Evolutionary conservation across 768 basidiomycete genomes (phyloP), one percentile per base, ranked within the genome.

Genomic region (Mrakia blollopis): DNA sequence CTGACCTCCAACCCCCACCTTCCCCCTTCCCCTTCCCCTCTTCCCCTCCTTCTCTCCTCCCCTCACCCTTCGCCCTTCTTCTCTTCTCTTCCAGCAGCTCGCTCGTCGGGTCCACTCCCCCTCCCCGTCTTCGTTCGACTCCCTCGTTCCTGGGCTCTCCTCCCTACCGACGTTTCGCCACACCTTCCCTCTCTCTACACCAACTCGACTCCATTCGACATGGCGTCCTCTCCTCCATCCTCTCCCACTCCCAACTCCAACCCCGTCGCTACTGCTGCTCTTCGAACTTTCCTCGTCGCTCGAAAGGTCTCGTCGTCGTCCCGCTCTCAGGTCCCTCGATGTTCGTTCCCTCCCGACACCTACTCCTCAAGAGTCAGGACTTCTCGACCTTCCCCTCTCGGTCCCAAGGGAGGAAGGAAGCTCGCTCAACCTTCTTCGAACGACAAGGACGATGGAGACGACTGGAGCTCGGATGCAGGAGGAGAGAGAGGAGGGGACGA

Each of bases 401-500:
- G 63, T 67, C 25, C 65, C 39, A 52, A 61, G 35, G 18, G 50
- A 8, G 25, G n/a, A 1, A 25, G 73, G 14, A 16, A 14, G 16
- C 47, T 50, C 47, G 47, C 47, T 14, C 9, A 32, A 37, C n/a
- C 39, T 10, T n/a, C 37, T 30, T 50, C 3, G 30, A 41, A 39
- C 7, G 10, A 25, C 18, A 13, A 41, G 8, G 68, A 69, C 21
- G 73, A 74, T 30, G 62, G 47, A 4, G 50, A 68, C 65, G 68
- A 75, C 16, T 75, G 74, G 74, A 57, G 44, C 52, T 75, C 74
- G 37, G 74, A 75, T 30, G 74, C 60, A 23, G 28, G 7, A 21
- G 39, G 16, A 21, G 63, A 37, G 5, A 23, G 21, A 21, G 32
- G 21, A 4, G 32, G 9, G 18, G 63, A 65, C 2, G 37, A 16